Percentiles rank a stretch among this genome's conserved stretches.
Evolutionary conservation across 83 land plant species (phyloP).

Genomic region (Thuja plicata): DNA sequence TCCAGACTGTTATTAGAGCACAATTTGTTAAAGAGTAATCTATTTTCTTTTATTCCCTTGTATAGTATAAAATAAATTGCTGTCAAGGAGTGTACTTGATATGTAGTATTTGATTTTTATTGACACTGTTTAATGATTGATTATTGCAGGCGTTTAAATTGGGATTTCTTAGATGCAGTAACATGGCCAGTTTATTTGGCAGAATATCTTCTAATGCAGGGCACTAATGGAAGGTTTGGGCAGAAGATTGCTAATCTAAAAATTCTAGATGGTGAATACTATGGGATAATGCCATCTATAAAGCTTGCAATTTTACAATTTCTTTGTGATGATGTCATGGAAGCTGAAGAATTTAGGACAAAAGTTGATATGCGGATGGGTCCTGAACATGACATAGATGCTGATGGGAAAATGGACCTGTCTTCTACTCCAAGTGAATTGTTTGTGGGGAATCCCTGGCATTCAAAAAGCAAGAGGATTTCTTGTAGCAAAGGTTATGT

Average conservation of each 20-base stretch:
- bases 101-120: not conserved
- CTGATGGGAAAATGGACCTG: constrained; percentile 5
- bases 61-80: not conserved
- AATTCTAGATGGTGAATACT: constrained; percentile 54
- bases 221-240: constrained; percentile 30
- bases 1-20: not conserved
- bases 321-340: constrained; percentile 77
- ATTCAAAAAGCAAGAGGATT: constrained; percentile 28
- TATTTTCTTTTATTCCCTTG: not conserved
- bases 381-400: constrained; percentile 33
- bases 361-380: constrained; percentile 50
- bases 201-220: constrained; percentile 51
- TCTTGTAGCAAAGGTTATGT: constrained; percentile 31
- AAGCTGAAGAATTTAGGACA: constrained; percentile 44
- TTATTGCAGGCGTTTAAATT: constrained; percentile 70
- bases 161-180: constrained; percentile 62
- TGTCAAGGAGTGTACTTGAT: not conserved
- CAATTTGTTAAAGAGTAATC: not conserved
- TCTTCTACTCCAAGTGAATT: constrained; percentile 28
- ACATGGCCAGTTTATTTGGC: constrained; percentile 76
- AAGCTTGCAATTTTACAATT: constrained; percentile 71
- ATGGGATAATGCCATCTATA: constrained; percentile 34
- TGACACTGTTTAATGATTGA: not conserved
- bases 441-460: constrained; percentile 40
- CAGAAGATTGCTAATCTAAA: constrained; percentile 43